Conservation (phyloP, 805 yeast species). For the Nadsonia fulvescens region DNA sequence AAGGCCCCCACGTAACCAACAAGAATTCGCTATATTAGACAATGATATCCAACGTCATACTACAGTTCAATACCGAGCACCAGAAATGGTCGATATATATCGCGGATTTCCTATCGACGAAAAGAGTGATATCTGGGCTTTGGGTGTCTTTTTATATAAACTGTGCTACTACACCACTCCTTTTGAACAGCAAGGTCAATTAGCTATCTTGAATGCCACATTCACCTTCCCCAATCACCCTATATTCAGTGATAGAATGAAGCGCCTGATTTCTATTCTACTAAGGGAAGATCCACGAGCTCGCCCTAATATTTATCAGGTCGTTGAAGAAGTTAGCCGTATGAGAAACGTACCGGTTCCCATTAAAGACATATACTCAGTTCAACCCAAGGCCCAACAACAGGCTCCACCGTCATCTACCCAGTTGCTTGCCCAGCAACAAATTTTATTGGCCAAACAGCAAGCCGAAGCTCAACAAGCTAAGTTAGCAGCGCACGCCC, state of each 20-base stretch:
- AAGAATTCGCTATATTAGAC: conserved; percentile 56
- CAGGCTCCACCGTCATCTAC: conserved; percentile 3
- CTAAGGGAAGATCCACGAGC: conserved; percentile 64
- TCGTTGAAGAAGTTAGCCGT: conserved; percentile 42
- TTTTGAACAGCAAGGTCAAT: conserved; percentile 66
- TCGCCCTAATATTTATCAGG: conserved; percentile 80
- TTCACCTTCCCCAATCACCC: conserved; percentile 62
- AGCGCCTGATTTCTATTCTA: conserved; percentile 59
- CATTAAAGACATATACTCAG: conserved; percentile 17
- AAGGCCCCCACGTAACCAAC: conserved; percentile 56
- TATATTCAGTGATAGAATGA: conserved; percentile 48
- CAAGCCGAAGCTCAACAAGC: conserved; percentile 1
- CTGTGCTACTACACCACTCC: conserved; percentile 89
- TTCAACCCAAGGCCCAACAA: conserved; percentile 2
- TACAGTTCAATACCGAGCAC: conserved; percentile 88
- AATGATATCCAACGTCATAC: conserved; percentile 81
- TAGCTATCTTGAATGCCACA: conserved; percentile 72
- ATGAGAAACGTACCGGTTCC: conserved; percentile 40
- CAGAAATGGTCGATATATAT: conserved; percentile 88
- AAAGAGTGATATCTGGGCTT: conserved; percentile 90
- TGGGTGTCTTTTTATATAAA: conserved; percentile 82
- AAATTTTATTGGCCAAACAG: neutral
- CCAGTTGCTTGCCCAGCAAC: neutral
- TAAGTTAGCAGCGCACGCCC: neutral
- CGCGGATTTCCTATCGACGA: conserved; percentile 75